phyloP scores from a whole-genome alignment of 805 yeast species.

The Metschnikowia lochheadii region DNA sequence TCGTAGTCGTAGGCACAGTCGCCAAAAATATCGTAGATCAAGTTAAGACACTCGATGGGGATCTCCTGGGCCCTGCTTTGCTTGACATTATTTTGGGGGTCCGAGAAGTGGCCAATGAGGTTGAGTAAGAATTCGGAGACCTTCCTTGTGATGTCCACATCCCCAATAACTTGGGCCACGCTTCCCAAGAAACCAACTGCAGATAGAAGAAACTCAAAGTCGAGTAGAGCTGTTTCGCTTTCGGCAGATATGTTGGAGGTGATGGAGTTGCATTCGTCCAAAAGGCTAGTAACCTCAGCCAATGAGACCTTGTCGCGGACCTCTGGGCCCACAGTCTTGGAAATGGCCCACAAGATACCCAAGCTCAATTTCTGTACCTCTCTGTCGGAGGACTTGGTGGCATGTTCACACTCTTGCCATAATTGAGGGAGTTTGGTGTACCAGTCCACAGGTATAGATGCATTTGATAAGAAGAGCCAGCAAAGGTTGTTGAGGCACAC shows the following conservation, averaged over 20 bases:
- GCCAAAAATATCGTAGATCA: conserved; percentile 73
- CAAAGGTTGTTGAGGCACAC: conserved; percentile 68
- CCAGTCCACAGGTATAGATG: conserved; percentile 39
- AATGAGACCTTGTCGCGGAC: conserved; percentile 22
- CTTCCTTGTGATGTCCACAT: conserved; percentile 39
- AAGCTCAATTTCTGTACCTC: conserved; percentile 30
- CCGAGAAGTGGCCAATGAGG: conserved; percentile 14
- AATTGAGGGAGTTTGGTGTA: conserved; percentile 21
- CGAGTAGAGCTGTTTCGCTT: conserved; percentile 15
- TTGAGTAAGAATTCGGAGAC: conserved; percentile 44
- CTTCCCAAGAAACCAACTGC: conserved; percentile 51
- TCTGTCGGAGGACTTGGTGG: conserved; percentile 15
- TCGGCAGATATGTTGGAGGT: conserved; percentile 14
- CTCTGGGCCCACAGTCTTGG: conserved; percentile 35
- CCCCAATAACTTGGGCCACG: conserved; percentile 44
- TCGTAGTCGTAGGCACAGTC: conserved; percentile 71
- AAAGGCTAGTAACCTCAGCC: conserved; percentile 25
- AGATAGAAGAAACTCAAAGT: conserved; percentile 38
- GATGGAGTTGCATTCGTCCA: conserved; percentile 19
- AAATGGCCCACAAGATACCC: conserved; percentile 36
- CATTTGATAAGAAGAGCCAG: conserved; percentile 48
- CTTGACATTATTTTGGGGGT: conserved; percentile 8
- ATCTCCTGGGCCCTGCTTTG: conserved; percentile 30
- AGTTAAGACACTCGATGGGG: conserved; percentile 57
- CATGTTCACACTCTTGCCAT: conserved; percentile 26